phyloP scores from a whole-genome alignment of 306 rosid species.

The Vicia sativa region DNA sequence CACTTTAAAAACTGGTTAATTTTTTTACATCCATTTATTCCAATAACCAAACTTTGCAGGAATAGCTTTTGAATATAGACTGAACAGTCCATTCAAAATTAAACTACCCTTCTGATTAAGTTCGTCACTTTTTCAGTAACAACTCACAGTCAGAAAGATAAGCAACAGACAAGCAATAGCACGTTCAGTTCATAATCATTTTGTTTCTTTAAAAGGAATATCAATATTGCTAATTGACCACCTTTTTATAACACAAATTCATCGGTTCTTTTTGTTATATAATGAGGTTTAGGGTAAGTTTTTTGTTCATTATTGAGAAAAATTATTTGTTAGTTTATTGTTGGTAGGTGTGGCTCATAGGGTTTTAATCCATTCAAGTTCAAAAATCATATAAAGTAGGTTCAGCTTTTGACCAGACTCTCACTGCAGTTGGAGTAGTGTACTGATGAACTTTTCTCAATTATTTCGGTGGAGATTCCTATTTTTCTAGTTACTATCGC shows the following conservation, averaged over 20 bases:
- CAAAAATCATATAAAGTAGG: slow-evolving; percentile 38
- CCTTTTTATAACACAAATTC: slow-evolving; percentile 2
- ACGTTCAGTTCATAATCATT: slow-evolving; percentile 20
- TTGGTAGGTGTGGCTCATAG: slow-evolving; percentile 38
- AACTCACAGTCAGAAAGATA: neutral
- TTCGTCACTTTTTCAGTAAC: slow-evolving; percentile 13
- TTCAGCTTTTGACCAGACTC: slow-evolving; percentile 41
- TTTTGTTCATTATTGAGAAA: neutral
- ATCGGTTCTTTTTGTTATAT: neutral
- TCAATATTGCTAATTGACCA: neutral
- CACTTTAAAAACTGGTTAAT: neutral
- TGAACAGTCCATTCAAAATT: neutral
- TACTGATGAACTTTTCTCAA: slow-evolving; percentile 45
- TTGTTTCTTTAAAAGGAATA: slow-evolving; percentile 13
- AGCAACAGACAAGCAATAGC: slow-evolving; percentile 7
- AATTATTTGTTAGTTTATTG: neutral
- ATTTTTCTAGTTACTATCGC: slow-evolving; percentile 41
- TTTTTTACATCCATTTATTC: neutral
- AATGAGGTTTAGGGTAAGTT: neutral
- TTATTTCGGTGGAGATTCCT: slow-evolving; percentile 56
- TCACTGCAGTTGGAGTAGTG: slow-evolving; percentile 41
- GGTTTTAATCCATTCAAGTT: slow-evolving; percentile 32
- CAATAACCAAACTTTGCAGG: neutral
- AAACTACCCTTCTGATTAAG: neutral
- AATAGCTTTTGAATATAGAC: neutral